Evolutionary conservation across 2,329 filamentous ascomycete species (phyloP).

Genomic region (Xylogone sp.): DNA sequence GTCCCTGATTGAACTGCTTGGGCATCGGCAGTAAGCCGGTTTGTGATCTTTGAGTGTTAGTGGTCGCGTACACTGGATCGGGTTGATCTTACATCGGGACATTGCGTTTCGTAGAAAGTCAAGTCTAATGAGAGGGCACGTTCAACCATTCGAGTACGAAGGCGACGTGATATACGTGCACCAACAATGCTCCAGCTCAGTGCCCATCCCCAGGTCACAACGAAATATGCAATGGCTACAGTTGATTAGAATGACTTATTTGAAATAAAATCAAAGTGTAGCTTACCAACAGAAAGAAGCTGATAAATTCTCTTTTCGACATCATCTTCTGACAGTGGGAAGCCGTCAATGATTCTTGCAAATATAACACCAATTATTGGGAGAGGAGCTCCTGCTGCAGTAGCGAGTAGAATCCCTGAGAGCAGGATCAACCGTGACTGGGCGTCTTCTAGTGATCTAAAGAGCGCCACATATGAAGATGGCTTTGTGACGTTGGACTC

Average conservation of each 20-base stretch:
- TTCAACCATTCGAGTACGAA: conserved; percentile 42
- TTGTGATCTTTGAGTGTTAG: conserved; percentile 52
- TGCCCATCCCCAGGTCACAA: conserved; percentile 44
- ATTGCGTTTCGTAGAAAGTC: conserved; percentile 46
- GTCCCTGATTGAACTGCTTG: conserved; percentile 55
- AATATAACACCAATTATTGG: conserved; percentile 63
- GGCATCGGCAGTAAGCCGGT: conserved; percentile 52
- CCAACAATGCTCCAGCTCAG: conserved; percentile 46
- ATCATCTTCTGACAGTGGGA: conserved; percentile 42
- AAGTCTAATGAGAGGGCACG: conserved; percentile 47
- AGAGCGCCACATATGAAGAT: conserved; percentile 45
- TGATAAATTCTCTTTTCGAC: conserved; percentile 35
- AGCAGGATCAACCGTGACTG: conserved; percentile 32
- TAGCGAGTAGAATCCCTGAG: conserved; percentile 40
- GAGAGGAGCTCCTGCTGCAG: conserved; percentile 58
- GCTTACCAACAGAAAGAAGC: conserved; percentile 27
- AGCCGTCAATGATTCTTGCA: conserved; percentile 58
- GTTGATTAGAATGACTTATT: conserved; percentile 5
- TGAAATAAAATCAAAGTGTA: background rate
- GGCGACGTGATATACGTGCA: conserved; percentile 42
- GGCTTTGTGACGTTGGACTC: conserved; percentile 38
- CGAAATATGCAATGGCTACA: conserved; percentile 41
- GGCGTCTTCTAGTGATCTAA: conserved; percentile 37
- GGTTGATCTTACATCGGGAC: conserved; percentile 40
- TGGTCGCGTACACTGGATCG: background rate